Conservation (phyloP, 169 alveolate genomes). For the Cryptosporidium viatorum region DNA sequence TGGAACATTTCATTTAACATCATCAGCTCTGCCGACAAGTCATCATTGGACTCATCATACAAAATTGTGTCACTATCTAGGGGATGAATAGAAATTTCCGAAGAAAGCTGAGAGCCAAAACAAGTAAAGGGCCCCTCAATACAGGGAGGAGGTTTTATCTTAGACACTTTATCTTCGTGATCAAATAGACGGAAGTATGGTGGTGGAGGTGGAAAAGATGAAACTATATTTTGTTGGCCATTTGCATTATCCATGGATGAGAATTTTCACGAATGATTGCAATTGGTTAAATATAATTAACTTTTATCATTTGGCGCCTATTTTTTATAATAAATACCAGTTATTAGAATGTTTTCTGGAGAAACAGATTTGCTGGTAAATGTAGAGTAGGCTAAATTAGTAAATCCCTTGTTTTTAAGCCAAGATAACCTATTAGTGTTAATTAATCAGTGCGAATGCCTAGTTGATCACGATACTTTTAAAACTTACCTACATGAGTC, state of each 20-base stretch:
- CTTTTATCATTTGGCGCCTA: conserved; percentile 23
- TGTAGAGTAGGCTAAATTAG: neutral
- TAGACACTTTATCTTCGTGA: conserved; percentile 4
- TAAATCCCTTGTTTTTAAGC: conserved; percentile 39
- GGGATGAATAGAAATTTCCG: conserved; percentile 54
- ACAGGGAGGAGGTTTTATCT: conserved; percentile 67
- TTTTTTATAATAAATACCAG: conserved; percentile 1
- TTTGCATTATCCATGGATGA: conserved; percentile 3
- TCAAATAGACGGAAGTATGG: conserved; percentile 64
- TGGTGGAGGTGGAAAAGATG: conserved; percentile 73
- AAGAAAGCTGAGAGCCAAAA: conserved; percentile 64
- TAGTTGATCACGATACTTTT: neutral
- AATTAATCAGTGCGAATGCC: neutral
- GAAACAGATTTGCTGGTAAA: conserved; percentile 32
- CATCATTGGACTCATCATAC: conserved; percentile 23
- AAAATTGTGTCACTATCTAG: conserved; percentile 55
- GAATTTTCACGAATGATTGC: neutral
- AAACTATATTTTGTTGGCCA: conserved; percentile 27
- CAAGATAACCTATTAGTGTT: conserved; percentile 24
- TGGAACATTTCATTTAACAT: conserved; percentile 37
- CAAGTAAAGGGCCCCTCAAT: conserved; percentile 67
- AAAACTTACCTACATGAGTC: conserved; percentile 59
- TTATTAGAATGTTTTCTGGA: conserved; percentile 46
- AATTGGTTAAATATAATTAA: neutral
- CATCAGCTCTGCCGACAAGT: conserved; percentile 25